These are phyloP conservation scores for Gentiana straminea DNA, from an alignment of 257 asterid genomes.

Conservation along the genomic window DNA sequence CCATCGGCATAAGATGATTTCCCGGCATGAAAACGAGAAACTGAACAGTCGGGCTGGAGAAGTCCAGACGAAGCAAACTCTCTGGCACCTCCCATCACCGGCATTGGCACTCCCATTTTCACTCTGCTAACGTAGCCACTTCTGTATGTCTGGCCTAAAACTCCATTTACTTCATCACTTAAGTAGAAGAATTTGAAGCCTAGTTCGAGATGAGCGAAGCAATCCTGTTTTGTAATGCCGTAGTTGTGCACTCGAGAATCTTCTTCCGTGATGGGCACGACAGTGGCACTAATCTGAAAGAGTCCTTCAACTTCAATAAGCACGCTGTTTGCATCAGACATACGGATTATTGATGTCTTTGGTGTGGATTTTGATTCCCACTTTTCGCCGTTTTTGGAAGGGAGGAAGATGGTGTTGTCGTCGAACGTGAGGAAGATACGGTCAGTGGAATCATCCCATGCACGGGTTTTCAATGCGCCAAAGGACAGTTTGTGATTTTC, in stretches of 20 bases:
- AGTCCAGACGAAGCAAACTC: conserved; percentile 7
- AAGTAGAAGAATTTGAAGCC: conserved; percentile 13
- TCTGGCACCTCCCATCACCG: conserved; percentile 11
- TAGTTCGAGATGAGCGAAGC: conserved; percentile 20
- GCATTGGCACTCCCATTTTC: conserved; percentile 17
- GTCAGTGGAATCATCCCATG: conserved; percentile 50
- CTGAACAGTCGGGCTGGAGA: conserved; percentile 9
- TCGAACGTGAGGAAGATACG: conserved; percentile 40
- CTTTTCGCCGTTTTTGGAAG: conserved; percentile 30
- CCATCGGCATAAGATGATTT: background rate
- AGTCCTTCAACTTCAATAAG: conserved; percentile 10
- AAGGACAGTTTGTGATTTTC: conserved; percentile 9
- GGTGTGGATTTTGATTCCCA: conserved; percentile 25
- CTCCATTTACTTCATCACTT: conserved; percentile 10
- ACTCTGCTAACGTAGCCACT: conserved; percentile 11
- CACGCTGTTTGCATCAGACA: conserved; percentile 7
- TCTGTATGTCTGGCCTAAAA: conserved; percentile 15
- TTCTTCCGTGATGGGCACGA: conserved; percentile 16
- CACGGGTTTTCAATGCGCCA: conserved; percentile 35
- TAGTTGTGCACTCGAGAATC: conserved; percentile 16
- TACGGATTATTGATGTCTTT: conserved; percentile 4
- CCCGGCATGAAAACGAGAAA: conserved; percentile 6
- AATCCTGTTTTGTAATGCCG: conserved; percentile 7
- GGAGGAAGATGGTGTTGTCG: conserved; percentile 29
- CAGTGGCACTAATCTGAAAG: conserved; percentile 9